Evolutionary conservation across 495 filamentous ascomycete genomes (phyloP).

Genomic region (Neurospora sp.): DNA sequence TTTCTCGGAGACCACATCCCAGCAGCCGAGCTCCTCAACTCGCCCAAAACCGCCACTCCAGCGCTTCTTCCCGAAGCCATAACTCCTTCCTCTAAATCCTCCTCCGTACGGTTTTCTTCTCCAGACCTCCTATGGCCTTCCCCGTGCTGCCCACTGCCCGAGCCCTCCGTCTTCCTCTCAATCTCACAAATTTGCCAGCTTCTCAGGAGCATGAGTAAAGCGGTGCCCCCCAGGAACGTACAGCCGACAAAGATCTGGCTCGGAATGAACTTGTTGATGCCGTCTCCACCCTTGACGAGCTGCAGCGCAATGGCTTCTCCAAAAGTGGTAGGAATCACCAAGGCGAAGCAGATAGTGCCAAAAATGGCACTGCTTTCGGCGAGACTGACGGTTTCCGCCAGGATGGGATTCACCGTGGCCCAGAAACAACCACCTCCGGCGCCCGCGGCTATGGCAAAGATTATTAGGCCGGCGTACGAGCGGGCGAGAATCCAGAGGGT

Average conservation of each 20-base stretch:
- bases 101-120: background rate
- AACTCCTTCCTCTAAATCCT: background rate
- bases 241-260: slow-evolving; percentile 8
- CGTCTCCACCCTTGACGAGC: slow-evolving; percentile 5
- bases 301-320: slow-evolving; percentile 10
- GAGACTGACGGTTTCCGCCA: slow-evolving; percentile 67
- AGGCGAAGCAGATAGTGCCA: slow-evolving; percentile 6
- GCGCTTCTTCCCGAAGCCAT: background rate
- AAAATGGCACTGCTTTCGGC: slow-evolving; percentile 12
- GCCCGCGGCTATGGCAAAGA: slow-evolving; percentile 55
- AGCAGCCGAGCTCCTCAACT: background rate
- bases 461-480: slow-evolving; percentile 52
- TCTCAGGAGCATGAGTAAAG: slow-evolving; percentile 3
- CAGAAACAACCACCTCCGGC: slow-evolving; percentile 62
- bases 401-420: slow-evolving; percentile 60
- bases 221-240: slow-evolving; percentile 7
- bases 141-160: no score
- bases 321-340: slow-evolving; percentile 13
- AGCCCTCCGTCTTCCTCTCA: background rate
- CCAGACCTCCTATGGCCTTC: background rate
- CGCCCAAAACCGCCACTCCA: background rate
- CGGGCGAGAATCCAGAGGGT: slow-evolving; percentile 58
- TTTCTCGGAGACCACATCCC: background rate
- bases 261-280: slow-evolving; percentile 5
- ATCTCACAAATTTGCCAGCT: slow-evolving; percentile 10